These are phyloP conservation scores for Insectozyma bohioensis DNA, from an alignment of 1,139 yeast species.

Conservation along the genomic window DNA sequence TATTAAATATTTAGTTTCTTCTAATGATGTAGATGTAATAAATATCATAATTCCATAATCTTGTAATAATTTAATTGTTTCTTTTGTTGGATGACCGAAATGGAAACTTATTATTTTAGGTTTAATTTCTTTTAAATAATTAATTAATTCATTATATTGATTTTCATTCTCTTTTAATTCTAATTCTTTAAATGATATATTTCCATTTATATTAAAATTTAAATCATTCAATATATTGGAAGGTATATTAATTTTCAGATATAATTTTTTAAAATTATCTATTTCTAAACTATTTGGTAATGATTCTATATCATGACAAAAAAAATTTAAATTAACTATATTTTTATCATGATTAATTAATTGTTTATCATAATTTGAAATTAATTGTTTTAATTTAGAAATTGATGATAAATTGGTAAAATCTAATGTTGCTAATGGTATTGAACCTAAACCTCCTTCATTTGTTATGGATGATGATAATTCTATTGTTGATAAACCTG, in stretches of 20 bases:
- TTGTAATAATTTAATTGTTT: conserved; percentile 41
- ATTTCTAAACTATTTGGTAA: conserved; percentile 19
- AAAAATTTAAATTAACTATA: conserved; percentile 47
- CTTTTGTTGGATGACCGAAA: conserved; percentile 43
- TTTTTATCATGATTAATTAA: conserved; percentile 2
- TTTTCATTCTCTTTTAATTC: conserved; percentile 17
- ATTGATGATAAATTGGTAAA: conserved; percentile 19
- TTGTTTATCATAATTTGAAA: conserved; percentile 1
- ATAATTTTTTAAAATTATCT: conserved; percentile 26
- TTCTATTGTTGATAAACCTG: conserved; percentile 45
- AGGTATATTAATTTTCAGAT: conserved; percentile 10
- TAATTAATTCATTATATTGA: conserved; percentile 15
- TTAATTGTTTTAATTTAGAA: conserved; percentile 13
- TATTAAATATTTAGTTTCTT: conserved; percentile 27
- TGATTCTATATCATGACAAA: conserved; percentile 35
- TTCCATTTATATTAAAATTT: conserved; percentile 22
- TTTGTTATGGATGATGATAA: conserved; percentile 39
- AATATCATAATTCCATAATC: conserved; percentile 49
- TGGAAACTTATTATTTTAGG: conserved; percentile 49
- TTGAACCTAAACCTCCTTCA: conserved; percentile 47
- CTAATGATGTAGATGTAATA: conserved; percentile 45
- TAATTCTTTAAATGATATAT: conserved; percentile 37
- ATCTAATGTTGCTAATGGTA: conserved; percentile 40
- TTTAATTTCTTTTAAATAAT: conserved; percentile 13
- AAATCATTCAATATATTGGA: conserved; percentile 13